Evolutionary conservation across 2,329 filamentous ascomycete genomes (phyloP), one percentile per base, ranked within the genome.

Genomic region (Bimuria novae-zelandiae): DNA sequence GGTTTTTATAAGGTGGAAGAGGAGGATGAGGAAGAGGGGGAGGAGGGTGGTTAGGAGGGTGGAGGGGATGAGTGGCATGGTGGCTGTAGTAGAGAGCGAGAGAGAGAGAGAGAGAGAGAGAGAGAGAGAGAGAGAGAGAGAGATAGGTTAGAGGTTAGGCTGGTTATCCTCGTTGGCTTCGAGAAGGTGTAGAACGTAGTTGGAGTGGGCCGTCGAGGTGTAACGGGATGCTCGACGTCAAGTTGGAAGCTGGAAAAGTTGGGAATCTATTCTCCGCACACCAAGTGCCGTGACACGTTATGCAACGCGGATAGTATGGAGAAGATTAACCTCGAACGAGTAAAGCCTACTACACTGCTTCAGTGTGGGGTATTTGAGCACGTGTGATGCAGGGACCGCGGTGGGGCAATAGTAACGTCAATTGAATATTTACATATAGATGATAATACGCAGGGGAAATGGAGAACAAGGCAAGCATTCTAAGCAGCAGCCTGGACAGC

Each of bases 21-120:
- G 21, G 19, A 53, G 29, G 5, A 53, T 10, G 14, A 53, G 25
- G 3, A 27, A 37, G 16, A 52, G 12, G 14, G 36, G 32, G 21
- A n/a, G n/a, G n/a, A n/a, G n/a, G n/a, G n/a, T n/a, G n/a, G n/a
- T n/a, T n/a, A 45, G 16, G 3, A 51, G 30, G 22, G 33, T 7
- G 1, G 48, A 29, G n/a, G 39, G 39, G 2, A 49, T 1, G 36
- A 22, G 14, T 61, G 74, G 72, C 56, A 75, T 22, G 35, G 16
- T 27, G 11, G 39, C 4, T n/a, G 23, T 32, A n/a, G n/a, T n/a
- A n/a, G n/a, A n/a, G n/a, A n/a, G n/a, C n/a, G n/a, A n/a, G n/a
- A n/a, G n/a, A n/a, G n/a, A n/a, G n/a, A n/a, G n/a, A n/a, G n/a
- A n/a, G n/a, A n/a, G n/a, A n/a, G n/a, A n/a, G n/a, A n/a, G n/a